phyloP scores from a whole-genome alignment of 1,284 basidiomycete species.

The Cutaneotrichosporon cavernicola region DNA sequence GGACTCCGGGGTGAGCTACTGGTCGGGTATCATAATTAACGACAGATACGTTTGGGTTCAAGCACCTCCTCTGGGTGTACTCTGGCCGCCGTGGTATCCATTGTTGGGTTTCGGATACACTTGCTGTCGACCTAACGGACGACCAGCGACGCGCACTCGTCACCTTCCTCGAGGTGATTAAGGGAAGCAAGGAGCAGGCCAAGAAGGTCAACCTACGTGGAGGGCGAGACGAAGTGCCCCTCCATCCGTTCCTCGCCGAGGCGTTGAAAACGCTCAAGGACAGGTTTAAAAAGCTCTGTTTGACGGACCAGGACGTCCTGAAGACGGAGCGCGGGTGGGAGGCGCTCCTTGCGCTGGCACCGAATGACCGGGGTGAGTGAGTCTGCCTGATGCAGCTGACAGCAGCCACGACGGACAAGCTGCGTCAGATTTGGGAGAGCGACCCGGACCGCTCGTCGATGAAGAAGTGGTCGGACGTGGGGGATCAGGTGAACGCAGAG shows the following conservation, averaged over 20 bases:
- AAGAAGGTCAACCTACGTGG: slow-evolving; percentile 76
- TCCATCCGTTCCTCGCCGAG: slow-evolving; percentile 70
- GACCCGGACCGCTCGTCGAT: slow-evolving; percentile 62
- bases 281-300: slow-evolving; percentile 68
- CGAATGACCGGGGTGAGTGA: slow-evolving; percentile 58
- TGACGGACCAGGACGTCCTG: slow-evolving; percentile 88
- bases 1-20: slow-evolving; percentile 63
- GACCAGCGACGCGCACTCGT: slow-evolving; percentile 85
- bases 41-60: slow-evolving; percentile 70
- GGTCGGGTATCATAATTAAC: slow-evolving; percentile 21
- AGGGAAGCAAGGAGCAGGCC: slow-evolving; percentile 74
- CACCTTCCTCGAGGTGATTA: slow-evolving; percentile 81
- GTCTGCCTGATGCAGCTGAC: background rate
- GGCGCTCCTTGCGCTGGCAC: slow-evolving; percentile 71
- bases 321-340: slow-evolving; percentile 68
- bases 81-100: slow-evolving; percentile 98
- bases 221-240: slow-evolving; percentile 52
- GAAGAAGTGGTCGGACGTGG: slow-evolving; percentile 71
- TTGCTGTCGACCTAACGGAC: slow-evolving; percentile 85
- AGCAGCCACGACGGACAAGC: slow-evolving; percentile 53
- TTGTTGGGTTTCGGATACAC: slow-evolving; percentile 90
- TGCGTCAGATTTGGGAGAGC: slow-evolving; percentile 66
- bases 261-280: slow-evolving; percentile 60
- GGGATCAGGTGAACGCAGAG: background rate
- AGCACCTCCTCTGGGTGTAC: slow-evolving; percentile 90